These are phyloP conservation scores for Solanum rostratum DNA, from an alignment of 257 asterid genomes.

Conservation along the genomic window DNA sequence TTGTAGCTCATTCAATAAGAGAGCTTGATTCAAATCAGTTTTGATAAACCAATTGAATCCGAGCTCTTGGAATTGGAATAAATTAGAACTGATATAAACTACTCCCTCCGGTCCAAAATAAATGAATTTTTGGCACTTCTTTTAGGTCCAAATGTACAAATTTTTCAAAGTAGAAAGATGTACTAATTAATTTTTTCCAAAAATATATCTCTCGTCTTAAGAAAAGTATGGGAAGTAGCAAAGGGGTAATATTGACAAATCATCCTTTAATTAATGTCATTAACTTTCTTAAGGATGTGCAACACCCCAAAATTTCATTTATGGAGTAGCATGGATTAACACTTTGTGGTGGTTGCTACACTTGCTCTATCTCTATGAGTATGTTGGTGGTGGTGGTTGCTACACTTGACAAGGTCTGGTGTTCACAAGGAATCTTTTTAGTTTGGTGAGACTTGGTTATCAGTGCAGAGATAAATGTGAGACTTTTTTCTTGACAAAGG, in stretches of 20 bases:
- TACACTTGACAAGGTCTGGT: background rate
- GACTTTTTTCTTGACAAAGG: too few relatives aligned
- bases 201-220: background rate
- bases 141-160: background rate
- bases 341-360: background rate
- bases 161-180: background rate
- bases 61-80: too few relatives aligned
- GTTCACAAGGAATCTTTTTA: background rate
- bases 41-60: too few relatives aligned
- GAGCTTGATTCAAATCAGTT: too few relatives aligned
- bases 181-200: background rate
- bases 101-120: background rate
- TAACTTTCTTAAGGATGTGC: background rate
- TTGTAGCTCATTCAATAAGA: too few relatives aligned
- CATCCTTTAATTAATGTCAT: background rate
- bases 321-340: background rate
- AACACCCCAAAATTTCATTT: background rate
- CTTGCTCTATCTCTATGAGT: too few relatives aligned
- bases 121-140: background rate
- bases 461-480: background rate
- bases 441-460: background rate
- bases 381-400: background rate
- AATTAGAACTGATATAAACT: background rate
- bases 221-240: background rate
- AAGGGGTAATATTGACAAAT: background rate